Percentiles rank a stretch among this genome's conserved stretches.
Evolutionary conservation across 2,329 filamentous ascomycete genomes (phyloP).

Genomic region (Volutella citrinella): DNA sequence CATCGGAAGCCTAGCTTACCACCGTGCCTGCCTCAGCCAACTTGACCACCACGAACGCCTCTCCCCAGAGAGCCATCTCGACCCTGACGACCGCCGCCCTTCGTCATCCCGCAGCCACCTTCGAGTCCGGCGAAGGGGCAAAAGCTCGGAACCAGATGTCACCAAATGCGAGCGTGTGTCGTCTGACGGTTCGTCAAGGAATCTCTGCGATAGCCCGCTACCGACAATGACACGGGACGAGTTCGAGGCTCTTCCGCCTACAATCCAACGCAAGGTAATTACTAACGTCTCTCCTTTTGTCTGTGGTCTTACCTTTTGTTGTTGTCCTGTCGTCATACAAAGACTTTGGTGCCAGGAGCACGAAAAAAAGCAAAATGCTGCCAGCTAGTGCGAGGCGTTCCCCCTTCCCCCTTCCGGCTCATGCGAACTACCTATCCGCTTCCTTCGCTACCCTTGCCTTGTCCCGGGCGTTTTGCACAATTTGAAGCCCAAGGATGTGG

Average conservation of each 20-base stretch:
- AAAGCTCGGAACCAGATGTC: conserved; percentile 14
- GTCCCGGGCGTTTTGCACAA: too few species aligned
- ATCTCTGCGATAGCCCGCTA: conserved; percentile 21
- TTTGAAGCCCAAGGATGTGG: neutral
- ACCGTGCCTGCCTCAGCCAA: too few species aligned
- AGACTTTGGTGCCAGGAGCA: too few species aligned
- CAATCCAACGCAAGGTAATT: conserved; percentile 57
- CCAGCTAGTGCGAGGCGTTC: too few species aligned
- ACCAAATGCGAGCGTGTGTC: conserved; percentile 21
- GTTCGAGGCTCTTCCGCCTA: conserved; percentile 52
- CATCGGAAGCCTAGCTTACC: too few species aligned
- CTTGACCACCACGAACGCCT: conserved; percentile 19
- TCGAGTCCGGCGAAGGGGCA: conserved; percentile 18
- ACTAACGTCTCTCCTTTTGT: conserved; percentile 1
- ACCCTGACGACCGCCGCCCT: conserved; percentile 19
- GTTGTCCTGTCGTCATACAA: neutral
- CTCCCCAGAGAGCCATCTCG: conserved; percentile 14
- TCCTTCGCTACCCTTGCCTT: too few species aligned
- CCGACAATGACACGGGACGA: conserved; percentile 34
- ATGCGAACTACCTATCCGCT: too few species aligned
- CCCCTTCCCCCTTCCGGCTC: too few species aligned
- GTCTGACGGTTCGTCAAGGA: conserved; percentile 17
- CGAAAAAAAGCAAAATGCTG: neutral
- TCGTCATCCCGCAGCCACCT: conserved; percentile 27
- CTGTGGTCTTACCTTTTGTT: conserved; percentile 1